Conservation (phyloP, 306 rosid genomes). For the Dalbergia cultrata region DNA sequence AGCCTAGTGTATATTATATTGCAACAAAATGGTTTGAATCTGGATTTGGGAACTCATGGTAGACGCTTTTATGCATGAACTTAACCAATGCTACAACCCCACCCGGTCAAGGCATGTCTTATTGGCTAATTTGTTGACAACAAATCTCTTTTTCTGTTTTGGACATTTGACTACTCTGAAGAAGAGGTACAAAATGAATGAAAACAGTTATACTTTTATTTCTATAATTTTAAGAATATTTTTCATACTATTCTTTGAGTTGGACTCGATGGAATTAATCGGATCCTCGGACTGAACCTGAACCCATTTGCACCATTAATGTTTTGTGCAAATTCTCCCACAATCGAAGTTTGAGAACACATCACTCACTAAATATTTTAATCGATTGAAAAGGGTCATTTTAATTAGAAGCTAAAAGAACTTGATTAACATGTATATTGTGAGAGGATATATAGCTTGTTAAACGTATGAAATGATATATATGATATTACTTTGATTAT, state of each 20-base stretch:
- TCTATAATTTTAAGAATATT: background rate
- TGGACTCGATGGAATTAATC: no score
- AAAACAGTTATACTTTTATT: conserved; percentile 21
- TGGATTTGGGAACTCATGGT: background rate
- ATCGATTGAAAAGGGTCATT: no score
- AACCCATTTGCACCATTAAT: no score
- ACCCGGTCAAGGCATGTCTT: background rate
- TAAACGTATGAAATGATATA: no score
- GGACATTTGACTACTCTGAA: background rate
- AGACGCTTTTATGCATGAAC: background rate
- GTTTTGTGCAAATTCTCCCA: conserved; percentile 11
- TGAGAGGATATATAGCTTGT: no score
- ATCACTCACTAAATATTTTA: background rate
- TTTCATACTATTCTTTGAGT: no score
- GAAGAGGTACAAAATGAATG: background rate
- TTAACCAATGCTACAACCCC: background rate
- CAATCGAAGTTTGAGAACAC: conserved; percentile 1
- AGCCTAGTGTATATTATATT: background rate
- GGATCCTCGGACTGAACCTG: no score
- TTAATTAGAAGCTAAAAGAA: no score
- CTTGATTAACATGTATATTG: no score
- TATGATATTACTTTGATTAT: no score
- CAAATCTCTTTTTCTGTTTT: background rate
- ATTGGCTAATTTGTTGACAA: background rate
- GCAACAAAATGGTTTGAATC: background rate